Evolutionary conservation across 768 basidiomycete genomes (phyloP), one percentile per base, ranked within the genome.

Genomic region (Lentinus brumalis): DNA sequence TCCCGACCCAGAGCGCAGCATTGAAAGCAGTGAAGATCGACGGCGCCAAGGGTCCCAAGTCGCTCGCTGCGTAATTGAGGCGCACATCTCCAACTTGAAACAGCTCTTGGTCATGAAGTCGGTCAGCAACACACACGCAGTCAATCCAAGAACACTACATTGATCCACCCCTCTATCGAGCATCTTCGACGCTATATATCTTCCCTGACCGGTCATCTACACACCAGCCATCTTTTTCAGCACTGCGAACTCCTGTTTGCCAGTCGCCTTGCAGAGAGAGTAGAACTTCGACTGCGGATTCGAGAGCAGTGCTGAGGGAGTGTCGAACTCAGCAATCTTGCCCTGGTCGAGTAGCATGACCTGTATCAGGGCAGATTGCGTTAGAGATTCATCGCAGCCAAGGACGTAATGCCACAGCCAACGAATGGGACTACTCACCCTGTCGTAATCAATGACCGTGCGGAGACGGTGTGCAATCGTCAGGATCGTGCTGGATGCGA

Each of bases 361-460:
- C 90, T 91, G 46, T 31, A n/a, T 2, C 35, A 35, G 6, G 26
- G 39, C 53, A 38, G 26, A 42, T 16, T 7, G 26, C 31, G 26
- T 14, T 50, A 42, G 8, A 44, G 12, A 40, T 21, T 4, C 2
- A 50, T 68, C 18, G 4, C 21, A 49, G 39, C n/a, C 38, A 54
- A 52, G 39, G 29, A 21, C 26, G 67, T 18, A 66, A 62, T 45
- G 50, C 8, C 16, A 35, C 16, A 12, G 38, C 41, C 31, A 38
- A 26, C 1, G 41, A 31, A 52, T n/a, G 49, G 1, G 35, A 35
- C 35, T 35, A 77, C 87, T 60, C 75, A 88, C 89, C 65, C 87
- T 82, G 71, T 94, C 88, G 65, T 93, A 94, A 67, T 94, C 91
- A 57, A 94, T 92, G 51, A 91, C 87, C 3, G 89, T 90, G 4